Evolutionary conservation across 2,329 filamentous ascomycete species (phyloP), one percentile per base, ranked within the genome.

Genomic region (Knufia fluminis): DNA sequence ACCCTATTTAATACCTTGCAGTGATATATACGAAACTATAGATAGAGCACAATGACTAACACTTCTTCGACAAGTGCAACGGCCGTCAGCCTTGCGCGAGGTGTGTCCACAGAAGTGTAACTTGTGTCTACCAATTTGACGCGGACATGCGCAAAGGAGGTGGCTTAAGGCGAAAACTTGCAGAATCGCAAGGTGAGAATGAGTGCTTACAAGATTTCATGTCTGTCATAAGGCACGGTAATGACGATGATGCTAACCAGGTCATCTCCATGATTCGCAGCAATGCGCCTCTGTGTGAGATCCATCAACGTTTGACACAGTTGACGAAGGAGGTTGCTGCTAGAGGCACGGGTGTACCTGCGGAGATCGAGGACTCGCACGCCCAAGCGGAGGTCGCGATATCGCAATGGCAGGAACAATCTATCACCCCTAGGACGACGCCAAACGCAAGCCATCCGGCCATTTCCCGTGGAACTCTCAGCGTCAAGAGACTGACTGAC

Each of bases 61-160:
- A 48, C 66, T 64, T 67, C n/a, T n/a, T n/a, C n/a, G n/a, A n/a
- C n/a, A n/a, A 66, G 49, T 66, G 61, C 50, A 64, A 66, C 52
- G 57, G 58, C 36, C 59, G 62, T 8, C 51, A 58, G 20, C 66
- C 66, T 10, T 69, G 67, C 52, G 62, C 61, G 45, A 61, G 66
- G 35, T 69, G 67, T 49, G 52, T 57, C 42, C 59, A 54, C 32
- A 54, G 55, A 20, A 56, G 61, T 24, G 58, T 56, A 16, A 54
- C 61, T 35, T 69, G 67, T 41, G 54, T 59, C 4, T 68, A 68
- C 55, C 64, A 68, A 51, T 60, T 62, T 42, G 61, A 54, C 14
- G 60, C 61, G 32, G 66, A 69, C 46, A 53, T 66, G 2, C 57
- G 67, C 36, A 64, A 66, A 20, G 67, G 68, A 53, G 61, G 66